These are phyloP conservation scores for Achlya hypogyna DNA, from an alignment of 352 stramenopile genomes.

Conservation along the genomic window DNA sequence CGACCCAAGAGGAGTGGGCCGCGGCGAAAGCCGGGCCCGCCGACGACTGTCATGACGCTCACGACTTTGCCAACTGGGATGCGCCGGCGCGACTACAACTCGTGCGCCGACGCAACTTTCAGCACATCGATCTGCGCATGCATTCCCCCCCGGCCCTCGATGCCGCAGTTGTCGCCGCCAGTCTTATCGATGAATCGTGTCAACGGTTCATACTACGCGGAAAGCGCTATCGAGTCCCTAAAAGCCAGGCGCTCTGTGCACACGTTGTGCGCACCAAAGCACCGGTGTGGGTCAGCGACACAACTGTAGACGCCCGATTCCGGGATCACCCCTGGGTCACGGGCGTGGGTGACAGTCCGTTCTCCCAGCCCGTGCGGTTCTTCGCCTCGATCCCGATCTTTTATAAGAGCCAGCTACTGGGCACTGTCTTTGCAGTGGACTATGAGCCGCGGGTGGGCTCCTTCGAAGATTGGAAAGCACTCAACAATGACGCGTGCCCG, in stretches of 20 bases:
- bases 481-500: neutral
- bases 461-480: neutral
- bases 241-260: neutral
- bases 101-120: neutral
- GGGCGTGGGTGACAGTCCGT: neutral
- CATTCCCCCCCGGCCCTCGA: neutral
- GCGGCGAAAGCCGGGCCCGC: neutral
- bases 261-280: neutral
- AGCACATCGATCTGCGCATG: neutral
- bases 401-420: neutral
- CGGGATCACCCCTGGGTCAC: neutral
- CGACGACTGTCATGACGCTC: neutral
- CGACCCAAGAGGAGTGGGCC: neutral
- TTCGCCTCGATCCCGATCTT: neutral
- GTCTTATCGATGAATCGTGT: neutral
- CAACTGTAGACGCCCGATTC: neutral
- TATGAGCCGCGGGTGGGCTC: neutral
- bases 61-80: neutral
- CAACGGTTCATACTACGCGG: neutral
- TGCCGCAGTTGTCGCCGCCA: neutral
- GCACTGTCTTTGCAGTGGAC: neutral
- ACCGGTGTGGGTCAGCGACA: neutral
- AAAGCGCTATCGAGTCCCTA: neutral
- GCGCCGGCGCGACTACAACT: neutral
- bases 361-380: neutral